Percentiles rank a stretch among this genome's conserved stretches.
Evolutionary conservation across 805 yeast species (phyloP).

Genomic region (Suhomyces xylopsoci): DNA sequence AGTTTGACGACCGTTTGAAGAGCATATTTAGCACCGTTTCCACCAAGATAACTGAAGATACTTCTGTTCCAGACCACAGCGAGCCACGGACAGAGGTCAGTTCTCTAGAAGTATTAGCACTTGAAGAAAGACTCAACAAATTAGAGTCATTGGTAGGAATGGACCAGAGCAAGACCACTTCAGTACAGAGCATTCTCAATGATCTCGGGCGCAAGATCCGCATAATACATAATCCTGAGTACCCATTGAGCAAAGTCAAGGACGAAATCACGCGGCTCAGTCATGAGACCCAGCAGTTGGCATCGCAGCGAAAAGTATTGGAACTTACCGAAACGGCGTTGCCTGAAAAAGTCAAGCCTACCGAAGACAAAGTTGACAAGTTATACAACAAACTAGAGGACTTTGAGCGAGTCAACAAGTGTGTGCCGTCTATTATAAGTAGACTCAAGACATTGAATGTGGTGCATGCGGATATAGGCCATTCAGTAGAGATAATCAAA

Average conservation of each 20-base stretch:
- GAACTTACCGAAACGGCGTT: constrained; percentile 5
- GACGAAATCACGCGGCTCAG: constrained; percentile 21
- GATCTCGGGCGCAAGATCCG: constrained; percentile 33
- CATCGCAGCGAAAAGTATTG: constrained; percentile 11
- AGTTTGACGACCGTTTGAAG: background rate
- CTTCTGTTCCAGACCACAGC: background rate
- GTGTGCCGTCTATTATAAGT: constrained; percentile 23
- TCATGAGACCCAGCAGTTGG: constrained; percentile 24
- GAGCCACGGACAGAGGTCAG: background rate
- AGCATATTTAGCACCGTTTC: background rate
- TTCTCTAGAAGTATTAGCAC: constrained; percentile 12
- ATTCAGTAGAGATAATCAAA: constrained; percentile 21
- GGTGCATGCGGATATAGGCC: constrained; percentile 32
- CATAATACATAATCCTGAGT: constrained; percentile 35
- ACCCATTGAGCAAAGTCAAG: constrained; percentile 22
- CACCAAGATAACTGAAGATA: too few species aligned
- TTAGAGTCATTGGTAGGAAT: constrained; percentile 24
- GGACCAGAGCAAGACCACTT: constrained; percentile 9
- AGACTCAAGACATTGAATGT: constrained; percentile 31
- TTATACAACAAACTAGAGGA: constrained; percentile 24
- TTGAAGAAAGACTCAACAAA: constrained; percentile 23
- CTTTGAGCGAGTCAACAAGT: constrained; percentile 18
- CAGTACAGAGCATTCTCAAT: constrained; percentile 25
- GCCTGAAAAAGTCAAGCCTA: background rate
- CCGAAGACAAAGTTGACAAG: constrained; percentile 22